Base-by-base conservation (phyloP, 805 yeast genomes). In the Teunomyces aglyptinius region DNA sequence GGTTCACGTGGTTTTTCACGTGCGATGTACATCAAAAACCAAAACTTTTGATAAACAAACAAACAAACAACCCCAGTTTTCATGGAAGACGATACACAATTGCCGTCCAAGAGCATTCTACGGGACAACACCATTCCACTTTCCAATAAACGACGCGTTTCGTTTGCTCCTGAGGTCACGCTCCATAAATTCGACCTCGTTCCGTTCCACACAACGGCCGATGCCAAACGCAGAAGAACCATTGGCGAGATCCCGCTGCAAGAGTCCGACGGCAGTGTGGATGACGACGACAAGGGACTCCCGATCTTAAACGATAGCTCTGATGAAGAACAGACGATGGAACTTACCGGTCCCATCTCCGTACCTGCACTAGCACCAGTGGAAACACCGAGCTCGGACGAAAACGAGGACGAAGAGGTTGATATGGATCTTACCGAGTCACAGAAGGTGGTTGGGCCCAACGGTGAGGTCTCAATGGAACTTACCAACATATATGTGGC, bases 151-250 rank as follows among this genome's bases (percentile, higher is more conserved):
- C 65, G 92, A 47, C 65, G 92, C 20, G 92, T 86, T 4, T 82
- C 89, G 4, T 86, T 86, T 70, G 91, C 91, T 0, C 86, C 86
- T 1, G 87, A 82, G 53, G 88, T 83, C 0, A 82, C 86, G 3
- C 69, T 83, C 34, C 87, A 83, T 56, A 78, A 81, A 56, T 73
- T 76, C 53, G 82, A 66, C 49, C 60, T 63, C 49, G 64, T 66
- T 38, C 68, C 65, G 6, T 49, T 48, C 35, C 33, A 41, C 11
- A 32, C 35, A 44, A 42, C 29, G 48, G 53, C 50, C 41, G 52
- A 45, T n/a, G 31, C 50, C 12, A 52, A 49, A 39, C 46, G 70
- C 44, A 47, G 67, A 39, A 59, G 63, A 43, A 67, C 70, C 44
- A 59, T 62, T 29, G 68, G 63, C 1, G 51, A 48, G 45, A 41